Evolutionary conservation across 1,284 basidiomycete genomes (phyloP), one percentile per base, ranked within the genome.

Genomic region (Puccinia sorghi): DNA sequence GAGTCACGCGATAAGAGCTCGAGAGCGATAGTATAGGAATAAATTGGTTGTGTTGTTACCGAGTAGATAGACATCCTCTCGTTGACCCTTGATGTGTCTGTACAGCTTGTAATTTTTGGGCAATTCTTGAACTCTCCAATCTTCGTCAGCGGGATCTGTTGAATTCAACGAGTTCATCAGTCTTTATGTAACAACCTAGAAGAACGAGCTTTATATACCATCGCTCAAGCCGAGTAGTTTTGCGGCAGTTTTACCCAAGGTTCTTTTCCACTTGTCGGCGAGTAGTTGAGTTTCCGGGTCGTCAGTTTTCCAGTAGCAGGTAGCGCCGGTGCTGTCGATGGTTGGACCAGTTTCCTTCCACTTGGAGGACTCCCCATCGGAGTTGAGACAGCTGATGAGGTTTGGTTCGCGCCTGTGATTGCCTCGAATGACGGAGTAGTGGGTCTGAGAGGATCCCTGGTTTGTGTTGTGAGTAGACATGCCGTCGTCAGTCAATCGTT

Each of bases 21-120:
- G n/a, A n/a, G 48, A n/a, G 37, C 13, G 20, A 17, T 32, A 43
- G 48, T 50, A 57, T 9, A 37, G 12, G 4, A 43, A 39, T 12
- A 52, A n/a, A n/a, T n/a, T n/a, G n/a, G n/a, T n/a, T n/a, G n/a
- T n/a, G 59, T 27, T n/a, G n/a, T n/a, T 67, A 59, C 75, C 75
- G 50, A 70, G 27, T 43, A 77, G 64, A 61, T 77, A 77, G 1
- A 52, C 22, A 39, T 77, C 75, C 46, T 77, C 75, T 43, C 75
- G 46, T 57, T 69, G 43, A 25, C 75, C 75, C 50, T 77, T 77
- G 25, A 69, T n/a, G 64, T 77, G 57, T 67, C 75, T 27, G 56
- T 77, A 77, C 9, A 77, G 43, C 46, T 77, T 77, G 37, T 77
- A 77, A 46, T 69, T 41, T 32, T 69, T 32, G 32, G 75, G 75